Evolutionary conservation across 2,329 filamentous ascomycete species (phyloP).

Genomic region (Fusarium kyushuense): DNA sequence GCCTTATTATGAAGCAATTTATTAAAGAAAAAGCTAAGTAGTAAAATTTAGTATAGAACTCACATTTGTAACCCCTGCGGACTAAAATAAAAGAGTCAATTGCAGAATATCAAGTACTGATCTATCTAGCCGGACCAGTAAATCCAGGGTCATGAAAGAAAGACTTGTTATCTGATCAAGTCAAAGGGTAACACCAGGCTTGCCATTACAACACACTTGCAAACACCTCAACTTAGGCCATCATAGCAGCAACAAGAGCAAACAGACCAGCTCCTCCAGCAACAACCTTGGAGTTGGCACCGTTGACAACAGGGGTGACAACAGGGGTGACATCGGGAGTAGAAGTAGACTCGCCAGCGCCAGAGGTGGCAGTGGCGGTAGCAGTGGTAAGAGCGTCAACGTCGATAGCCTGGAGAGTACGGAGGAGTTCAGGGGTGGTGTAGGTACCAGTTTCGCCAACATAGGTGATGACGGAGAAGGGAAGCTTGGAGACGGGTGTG

Average conservation of each 20-base stretch:
- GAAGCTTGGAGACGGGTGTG: slow-evolving; percentile 43
- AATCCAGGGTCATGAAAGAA: not conserved
- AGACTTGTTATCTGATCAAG: not conserved
- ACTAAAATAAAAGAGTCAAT: not conserved
- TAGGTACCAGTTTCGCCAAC: slow-evolving; percentile 42
- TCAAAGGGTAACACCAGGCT: not conserved
- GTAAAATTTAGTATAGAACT: no score
- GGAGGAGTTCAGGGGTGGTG: slow-evolving; percentile 47
- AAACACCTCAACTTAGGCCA: not conserved
- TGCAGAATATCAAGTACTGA: slow-evolving; percentile 10
- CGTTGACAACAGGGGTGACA: slow-evolving; percentile 20
- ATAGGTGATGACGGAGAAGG: slow-evolving; percentile 46
- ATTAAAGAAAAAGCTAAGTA: no score
- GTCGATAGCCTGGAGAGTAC: slow-evolving; percentile 45
- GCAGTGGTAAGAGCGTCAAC: slow-evolving; percentile 12
- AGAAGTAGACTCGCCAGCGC: not conserved
- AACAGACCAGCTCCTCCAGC: slow-evolving; percentile 16
- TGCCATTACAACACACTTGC: not conserved
- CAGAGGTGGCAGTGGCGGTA: slow-evolving; percentile 11
- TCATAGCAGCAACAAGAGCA: slow-evolving; percentile 17
- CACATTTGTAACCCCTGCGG: no score
- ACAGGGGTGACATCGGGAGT: slow-evolving; percentile 13
- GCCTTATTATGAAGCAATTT: no score
- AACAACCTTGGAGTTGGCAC: slow-evolving; percentile 22
- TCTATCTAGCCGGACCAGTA: not conserved